Percentiles rank a stretch among this genome's conserved stretches.
phyloP scores from a whole-genome alignment of 1,284 basidiomycete genomes.

The Volvariella surrecta region DNA sequence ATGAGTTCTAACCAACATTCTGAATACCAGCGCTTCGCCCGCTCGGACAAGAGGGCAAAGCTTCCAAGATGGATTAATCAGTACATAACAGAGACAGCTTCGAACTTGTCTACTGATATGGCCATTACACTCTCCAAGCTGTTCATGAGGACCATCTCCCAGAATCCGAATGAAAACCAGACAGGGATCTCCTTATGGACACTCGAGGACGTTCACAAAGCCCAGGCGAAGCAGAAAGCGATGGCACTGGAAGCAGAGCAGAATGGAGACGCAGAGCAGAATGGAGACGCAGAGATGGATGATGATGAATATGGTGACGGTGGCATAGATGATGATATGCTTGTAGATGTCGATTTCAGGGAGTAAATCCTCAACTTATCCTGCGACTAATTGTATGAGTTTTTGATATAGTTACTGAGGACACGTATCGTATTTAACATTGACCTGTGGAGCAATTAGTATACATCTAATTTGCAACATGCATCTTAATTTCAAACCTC shows the following conservation, averaged over 20 bases:
- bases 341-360: conserved; percentile 30
- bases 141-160: conserved; percentile 97
- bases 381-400: neutral
- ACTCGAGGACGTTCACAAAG: conserved; percentile 74
- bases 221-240: conserved; percentile 71
- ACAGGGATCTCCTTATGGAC: conserved; percentile 96
- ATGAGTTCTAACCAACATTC: conserved; percentile 7
- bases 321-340: conserved; percentile 60
- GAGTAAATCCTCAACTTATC: conserved; percentile 1
- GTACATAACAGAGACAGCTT: conserved; percentile 95
- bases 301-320: conserved; percentile 64
- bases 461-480: conserved; percentile 4
- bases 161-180: conserved; percentile 92
- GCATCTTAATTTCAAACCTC: conserved; percentile 20
- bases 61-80: conserved; percentile 99
- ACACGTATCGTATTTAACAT: conserved; percentile 35
- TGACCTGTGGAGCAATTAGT: conserved; percentile 21
- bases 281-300: conserved; percentile 30
- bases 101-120: conserved; percentile 98
- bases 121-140: conserved; percentile 92
- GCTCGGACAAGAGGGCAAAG: conserved; percentile 95
- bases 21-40: conserved; percentile 79
- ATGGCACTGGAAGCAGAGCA: conserved; percentile 39
- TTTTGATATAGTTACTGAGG: conserved; percentile 10
- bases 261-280: conserved; percentile 16